These are phyloP conservation scores for Chlamydomonas applanata DNA, from an alignment of 139 green algal species.

Conservation along the genomic window DNA sequence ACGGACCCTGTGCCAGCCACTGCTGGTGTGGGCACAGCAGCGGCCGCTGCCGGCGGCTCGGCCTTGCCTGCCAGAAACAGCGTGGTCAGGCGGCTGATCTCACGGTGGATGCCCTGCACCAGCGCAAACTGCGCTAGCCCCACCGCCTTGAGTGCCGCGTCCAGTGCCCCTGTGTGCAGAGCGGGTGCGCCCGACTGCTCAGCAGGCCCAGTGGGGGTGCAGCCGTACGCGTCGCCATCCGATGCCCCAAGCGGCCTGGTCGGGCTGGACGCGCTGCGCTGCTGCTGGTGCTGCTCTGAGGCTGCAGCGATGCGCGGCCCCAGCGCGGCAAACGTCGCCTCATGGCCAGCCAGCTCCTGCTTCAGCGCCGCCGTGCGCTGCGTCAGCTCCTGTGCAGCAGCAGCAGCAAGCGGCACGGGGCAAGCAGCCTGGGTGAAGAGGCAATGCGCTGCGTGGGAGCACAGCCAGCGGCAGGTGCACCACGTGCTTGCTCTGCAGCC, in stretches of 20 bases:
- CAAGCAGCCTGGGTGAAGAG: too few species aligned
- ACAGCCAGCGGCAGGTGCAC: too few species aligned
- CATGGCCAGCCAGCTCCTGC: too few species aligned
- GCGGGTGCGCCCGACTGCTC: not conserved
- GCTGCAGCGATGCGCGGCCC: too few species aligned
- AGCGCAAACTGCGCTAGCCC: conserved; percentile 54
- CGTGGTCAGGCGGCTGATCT: too few species aligned
- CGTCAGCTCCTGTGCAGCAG: too few species aligned
- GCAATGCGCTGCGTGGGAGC: too few species aligned
- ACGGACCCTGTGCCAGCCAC: too few species aligned
- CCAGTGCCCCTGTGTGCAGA: conserved; percentile 26
- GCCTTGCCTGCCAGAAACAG: not conserved
- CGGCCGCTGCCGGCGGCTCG: not conserved
- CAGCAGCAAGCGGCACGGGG: too few species aligned
- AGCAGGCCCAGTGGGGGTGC: not conserved
- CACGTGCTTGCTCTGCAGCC: not conserved
- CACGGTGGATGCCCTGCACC: conserved; percentile 30
- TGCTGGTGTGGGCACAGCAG: not conserved
- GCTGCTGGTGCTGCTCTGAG: too few species aligned
- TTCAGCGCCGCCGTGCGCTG: too few species aligned
- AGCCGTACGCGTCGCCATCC: not conserved
- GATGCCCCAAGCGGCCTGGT: not conserved
- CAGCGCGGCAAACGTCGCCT: too few species aligned
- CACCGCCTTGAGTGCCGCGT: conserved; percentile 44
- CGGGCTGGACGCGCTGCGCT: not conserved